Base-by-base conservation (phyloP, 2,329 filamentous ascomycete species). In the Didymella pomorum region DNA sequence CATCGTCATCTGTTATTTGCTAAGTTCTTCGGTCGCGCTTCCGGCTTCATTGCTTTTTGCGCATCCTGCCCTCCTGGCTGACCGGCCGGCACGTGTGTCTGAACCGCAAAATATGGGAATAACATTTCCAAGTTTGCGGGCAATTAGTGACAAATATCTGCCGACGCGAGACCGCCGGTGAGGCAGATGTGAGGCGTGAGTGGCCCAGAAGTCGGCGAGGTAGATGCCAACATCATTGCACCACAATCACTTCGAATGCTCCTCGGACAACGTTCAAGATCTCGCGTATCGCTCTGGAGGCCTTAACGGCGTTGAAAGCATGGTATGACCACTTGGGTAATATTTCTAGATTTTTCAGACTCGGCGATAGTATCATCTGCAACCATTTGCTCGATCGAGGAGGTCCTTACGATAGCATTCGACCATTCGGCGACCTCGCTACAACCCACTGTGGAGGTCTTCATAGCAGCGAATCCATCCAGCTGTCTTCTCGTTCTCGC, bases 41-140 rank as follows among this genome's bases (percentile, higher is more conserved):
- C 51, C 33, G 51, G 31, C 3, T 1, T 46, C 8, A 29, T 58
- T 58, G 56, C 56, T 58, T 58, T 54, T 58, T 50, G 11, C 33
- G 45, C 56, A 31, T 46, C 56, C 49, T 47, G 31, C 33, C 45
- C 23, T 35, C 20, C 56, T 41, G 9, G 28, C 33, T 46, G 37
- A 50, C 41, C 50, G 42, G 49, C 7, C 14, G 31, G 31, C 11
- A 33, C 37, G 31, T 21, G 14, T 50, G 50, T 50, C 33, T 58
- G 31, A 54, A 46, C 44, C 23, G 26, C 56, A 46, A 16, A 33
- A 33, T 11, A 18, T 41, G 25, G n/a, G 10, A 7, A 16, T 31
- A 18, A 21, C 18, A 29, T 12, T 49, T 26, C n/a, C 37, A 44
- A 31, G 44, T 28, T 35, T 23, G 8, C n/a, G 33, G 16, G 39